Evolutionary conservation across 805 yeast genomes (phyloP).

Genomic region (Metschnikowia vanudenii): DNA sequence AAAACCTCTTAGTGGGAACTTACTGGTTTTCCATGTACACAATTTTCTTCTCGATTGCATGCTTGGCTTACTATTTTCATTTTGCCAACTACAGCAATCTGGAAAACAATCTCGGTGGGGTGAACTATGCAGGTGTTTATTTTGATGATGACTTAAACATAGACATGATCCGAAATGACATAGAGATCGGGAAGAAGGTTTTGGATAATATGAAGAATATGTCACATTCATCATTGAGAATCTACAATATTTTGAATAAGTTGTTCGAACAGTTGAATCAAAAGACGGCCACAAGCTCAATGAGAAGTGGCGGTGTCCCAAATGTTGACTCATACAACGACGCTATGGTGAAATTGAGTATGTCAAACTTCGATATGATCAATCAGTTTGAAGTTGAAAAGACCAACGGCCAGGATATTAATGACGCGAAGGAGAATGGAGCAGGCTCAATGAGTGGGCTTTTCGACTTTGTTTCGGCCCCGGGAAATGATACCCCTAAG

Average conservation of each 20-base stretch:
- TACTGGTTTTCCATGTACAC: constrained; percentile 93
- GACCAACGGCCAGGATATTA: background rate
- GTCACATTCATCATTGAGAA: constrained; percentile 75
- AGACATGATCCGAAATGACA: constrained; percentile 65
- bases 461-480: constrained; percentile 3
- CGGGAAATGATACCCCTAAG: background rate
- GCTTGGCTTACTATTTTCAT: constrained; percentile 78
- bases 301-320: constrained; percentile 11
- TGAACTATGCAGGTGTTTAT: constrained; percentile 44
- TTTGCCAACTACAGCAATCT: constrained; percentile 37
- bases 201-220: constrained; percentile 68
- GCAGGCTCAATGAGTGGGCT: background rate
- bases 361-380: constrained; percentile 30
- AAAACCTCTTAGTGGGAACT: constrained; percentile 72
- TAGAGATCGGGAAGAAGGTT: constrained; percentile 76
- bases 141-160: constrained; percentile 46
- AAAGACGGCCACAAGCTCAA: constrained; percentile 55
- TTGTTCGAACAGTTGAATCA: constrained; percentile 75
- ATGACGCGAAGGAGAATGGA: background rate
- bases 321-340: constrained; percentile 18
- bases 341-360: constrained; percentile 23
- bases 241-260: constrained; percentile 76
- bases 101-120: constrained; percentile 26
- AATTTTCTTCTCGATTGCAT: constrained; percentile 83
- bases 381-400: constrained; percentile 21